These are phyloP conservation scores for Daldinia loculata DNA, from an alignment of 495 filamentous ascomycete genomes.

Conservation along the genomic window DNA sequence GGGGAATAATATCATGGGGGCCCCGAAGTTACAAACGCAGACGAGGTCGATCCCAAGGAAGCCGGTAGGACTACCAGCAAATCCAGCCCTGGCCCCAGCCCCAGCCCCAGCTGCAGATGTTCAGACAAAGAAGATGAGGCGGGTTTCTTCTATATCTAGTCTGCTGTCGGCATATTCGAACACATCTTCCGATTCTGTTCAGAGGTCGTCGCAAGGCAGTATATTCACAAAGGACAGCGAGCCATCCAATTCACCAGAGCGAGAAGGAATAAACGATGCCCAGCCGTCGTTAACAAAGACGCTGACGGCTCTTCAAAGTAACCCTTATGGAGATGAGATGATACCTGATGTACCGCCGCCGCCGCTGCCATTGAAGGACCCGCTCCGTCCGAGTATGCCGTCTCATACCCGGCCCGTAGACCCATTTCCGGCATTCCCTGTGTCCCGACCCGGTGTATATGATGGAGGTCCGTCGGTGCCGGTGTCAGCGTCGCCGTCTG, in stretches of 20 bases:
- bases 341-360: conserved; percentile 43
- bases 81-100: conserved; percentile 19
- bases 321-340: conserved; percentile 36
- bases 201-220: conserved; percentile 48
- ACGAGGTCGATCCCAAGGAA: conserved; percentile 41
- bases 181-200: conserved; percentile 50
- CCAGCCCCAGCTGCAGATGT: conserved; percentile 18
- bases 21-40: conserved; percentile 24
- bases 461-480: conserved; percentile 8
- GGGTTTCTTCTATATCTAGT: conserved; percentile 55
- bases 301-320: conserved; percentile 31
- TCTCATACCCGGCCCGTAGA: conserved; percentile 9
- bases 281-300: conserved; percentile 26
- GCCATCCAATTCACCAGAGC: conserved; percentile 47
- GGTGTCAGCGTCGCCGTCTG: conserved; percentile 20
- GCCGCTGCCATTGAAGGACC: conserved; percentile 52
- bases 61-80: conserved; percentile 39
- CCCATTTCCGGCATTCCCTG: background rate
- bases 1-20: conserved; percentile 21
- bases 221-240: conserved; percentile 47
- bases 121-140: conserved; percentile 40
- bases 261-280: conserved; percentile 32
- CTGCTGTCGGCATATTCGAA: conserved; percentile 57
- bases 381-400: conserved; percentile 35
- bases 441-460: background rate